Evolutionary conservation across 352 stramenopile genomes (phyloP).

Genomic region (Phytophthora aleatoria): DNA sequence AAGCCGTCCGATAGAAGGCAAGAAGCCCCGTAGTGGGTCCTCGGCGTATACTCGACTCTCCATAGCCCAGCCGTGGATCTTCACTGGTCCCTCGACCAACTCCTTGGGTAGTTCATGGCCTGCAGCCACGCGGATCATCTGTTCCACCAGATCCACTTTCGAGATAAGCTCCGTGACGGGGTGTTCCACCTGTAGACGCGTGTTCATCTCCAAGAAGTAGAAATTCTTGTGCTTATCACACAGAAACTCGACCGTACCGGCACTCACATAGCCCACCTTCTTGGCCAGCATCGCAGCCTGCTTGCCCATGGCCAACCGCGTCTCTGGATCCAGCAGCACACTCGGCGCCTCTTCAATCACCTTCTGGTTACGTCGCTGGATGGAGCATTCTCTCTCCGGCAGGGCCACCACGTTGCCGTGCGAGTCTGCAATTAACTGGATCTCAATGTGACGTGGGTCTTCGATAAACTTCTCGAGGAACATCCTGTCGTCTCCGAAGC

Average conservation of each 20-base stretch:
- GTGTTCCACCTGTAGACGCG: conserved; percentile 94
- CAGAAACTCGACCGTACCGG: conserved; percentile 97
- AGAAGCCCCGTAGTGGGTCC: conserved; percentile 94
- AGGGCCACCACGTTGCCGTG: conserved; percentile 93
- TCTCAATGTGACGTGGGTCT: conserved; percentile 98
- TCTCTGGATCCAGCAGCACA: conserved; percentile 90
- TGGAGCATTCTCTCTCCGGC: conserved; percentile 95
- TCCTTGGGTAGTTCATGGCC: conserved; percentile 88
- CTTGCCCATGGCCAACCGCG: conserved; percentile 70
- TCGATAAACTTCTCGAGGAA: conserved; percentile 98
- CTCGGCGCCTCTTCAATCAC: conserved; percentile 95
- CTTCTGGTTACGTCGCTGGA: conserved; percentile 98
- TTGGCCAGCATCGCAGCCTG: conserved; percentile 93
- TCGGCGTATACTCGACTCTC: conserved; percentile 97
- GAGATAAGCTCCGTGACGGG: conserved; percentile 96
- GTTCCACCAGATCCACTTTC: conserved; percentile 94
- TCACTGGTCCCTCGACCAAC: conserved; percentile 65
- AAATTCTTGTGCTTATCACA: conserved; percentile 97
- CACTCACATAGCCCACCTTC: conserved; percentile 93
- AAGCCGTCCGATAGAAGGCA: conserved; percentile 95
- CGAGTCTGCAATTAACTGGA: conserved; percentile 94
- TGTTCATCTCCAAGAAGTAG: conserved; percentile 99
- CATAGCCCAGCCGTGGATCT: conserved; percentile 85
- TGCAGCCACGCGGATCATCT: conserved; percentile 95
- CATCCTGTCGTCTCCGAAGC: conserved; percentile 96